A percentile compares a stretch with the other conserved stretches of the same genome.
Evolutionary conservation across 371 early-diverging fungal genomes (phyloP).

Genomic region (Circinella minor): DNA sequence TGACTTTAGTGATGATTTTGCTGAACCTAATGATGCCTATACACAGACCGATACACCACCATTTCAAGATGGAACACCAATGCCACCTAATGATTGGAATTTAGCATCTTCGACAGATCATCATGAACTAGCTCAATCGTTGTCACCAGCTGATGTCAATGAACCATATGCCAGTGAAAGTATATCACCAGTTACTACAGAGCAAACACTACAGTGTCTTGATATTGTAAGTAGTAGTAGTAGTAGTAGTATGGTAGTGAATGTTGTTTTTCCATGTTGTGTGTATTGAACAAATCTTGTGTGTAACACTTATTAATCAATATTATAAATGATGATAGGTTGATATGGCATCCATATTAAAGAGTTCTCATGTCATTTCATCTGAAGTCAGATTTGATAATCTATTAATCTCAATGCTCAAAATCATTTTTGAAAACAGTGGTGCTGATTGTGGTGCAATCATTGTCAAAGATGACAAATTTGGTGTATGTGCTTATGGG

Average conservation of each 20-base stretch:
- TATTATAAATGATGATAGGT: not conserved
- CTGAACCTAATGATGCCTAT: slow-evolving; percentile 34
- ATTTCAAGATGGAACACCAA: slow-evolving; percentile 24
- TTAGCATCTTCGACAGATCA: slow-evolving; percentile 22
- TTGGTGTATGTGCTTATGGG: slow-evolving; percentile 47
- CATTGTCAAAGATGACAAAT: slow-evolving; percentile 48
- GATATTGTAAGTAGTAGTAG: slow-evolving; percentile 39
- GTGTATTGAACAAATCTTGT: too few relatives aligned
- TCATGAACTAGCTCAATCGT: not conserved
- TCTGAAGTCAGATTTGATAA: slow-evolving; percentile 51
- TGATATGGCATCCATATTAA: slow-evolving; percentile 52
- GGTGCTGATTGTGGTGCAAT: slow-evolving; percentile 54
- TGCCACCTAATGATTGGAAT: slow-evolving; percentile 27
- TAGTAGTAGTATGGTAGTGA: not conserved
- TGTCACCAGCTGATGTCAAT: slow-evolving; percentile 14
- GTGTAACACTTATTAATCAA: too few relatives aligned
- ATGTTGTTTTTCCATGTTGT: not conserved
- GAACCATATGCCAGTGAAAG: slow-evolving; percentile 36
- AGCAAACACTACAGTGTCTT: slow-evolving; percentile 42
- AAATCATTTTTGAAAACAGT: slow-evolving; percentile 50
- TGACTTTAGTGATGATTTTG: slow-evolving; percentile 32
- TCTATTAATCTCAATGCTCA: slow-evolving; percentile 45
- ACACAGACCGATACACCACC: slow-evolving; percentile 49
- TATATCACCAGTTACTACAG: slow-evolving; percentile 43
- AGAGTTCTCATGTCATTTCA: slow-evolving; percentile 55